Base-by-base conservation (phyloP, 1,284 basidiomycete genomes). In the Heterobasidion irregulare region DNA sequence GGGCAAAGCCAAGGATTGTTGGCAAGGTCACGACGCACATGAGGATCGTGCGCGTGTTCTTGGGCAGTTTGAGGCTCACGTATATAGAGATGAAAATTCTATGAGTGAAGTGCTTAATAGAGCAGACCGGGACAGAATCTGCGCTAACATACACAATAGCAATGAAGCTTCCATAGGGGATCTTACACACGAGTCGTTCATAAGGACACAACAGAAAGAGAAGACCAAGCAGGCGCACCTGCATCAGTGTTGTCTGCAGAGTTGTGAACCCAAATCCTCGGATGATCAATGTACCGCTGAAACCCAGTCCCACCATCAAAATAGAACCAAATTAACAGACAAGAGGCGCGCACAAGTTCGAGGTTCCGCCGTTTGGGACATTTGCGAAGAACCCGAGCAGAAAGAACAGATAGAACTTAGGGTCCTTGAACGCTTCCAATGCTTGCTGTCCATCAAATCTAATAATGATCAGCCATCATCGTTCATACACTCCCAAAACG, bases 221-320 rank as follows among this genome's bases (percentile, higher is more conserved):
- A 5, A 26, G 26, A 26, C 26, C 26, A 26, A 26, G 26, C 3
- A 69, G 66, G 2, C 74, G 70, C 52, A 71, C 70, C 52, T 71
- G 62, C 52, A 76, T 69, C 1, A 77, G 62, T 0, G 73, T 69
- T 0, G 74, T 76, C 55, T 75, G 67, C 16, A 71, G 61, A 2
- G 65, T 67, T 38, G 65, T 65, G 63, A 73, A 76, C 8, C 74
- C 73, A 53, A 75, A 68, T 8, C 68, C 67, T 53, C 68, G 66
- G 55, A 74, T 70, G 56, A 77, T 74, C 44, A 74, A 63, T 1
- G 66, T 67, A 48, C 47, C 26, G 47, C 47, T 48, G 19, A 6
- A 48, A 32, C 15, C 12, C 47, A n/a, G 47, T 15, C 63, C 64
- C 50, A 50, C 50, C 19, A 34, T 32, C 18, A 38, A n/a, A 1